Conservation (phyloP, 169 alveolate genomes). For the Plasmodium vivax region DNA sequence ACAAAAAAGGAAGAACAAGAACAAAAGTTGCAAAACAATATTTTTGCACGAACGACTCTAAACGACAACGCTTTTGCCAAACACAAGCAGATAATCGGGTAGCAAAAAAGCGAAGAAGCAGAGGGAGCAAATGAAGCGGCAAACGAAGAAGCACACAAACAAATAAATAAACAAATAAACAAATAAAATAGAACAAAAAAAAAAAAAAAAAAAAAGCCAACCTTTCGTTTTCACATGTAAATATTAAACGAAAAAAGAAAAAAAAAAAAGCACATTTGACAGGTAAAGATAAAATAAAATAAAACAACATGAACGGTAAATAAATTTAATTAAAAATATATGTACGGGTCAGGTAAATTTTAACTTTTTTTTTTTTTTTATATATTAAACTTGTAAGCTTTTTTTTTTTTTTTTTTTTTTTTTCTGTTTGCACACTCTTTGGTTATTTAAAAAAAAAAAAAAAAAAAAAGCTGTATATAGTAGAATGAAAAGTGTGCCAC, state of each 20-base stretch:
- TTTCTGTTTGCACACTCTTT: not conserved
- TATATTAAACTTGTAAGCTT: not conserved
- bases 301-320: not conserved
- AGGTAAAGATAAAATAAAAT: conserved; percentile 16
- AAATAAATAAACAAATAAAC: not conserved
- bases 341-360: conserved; percentile 22
- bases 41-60: not conserved
- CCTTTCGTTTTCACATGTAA: not conserved
- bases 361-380: conserved; percentile 3
- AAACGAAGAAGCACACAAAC: not conserved
- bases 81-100: not conserved
- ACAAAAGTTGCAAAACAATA: not conserved
- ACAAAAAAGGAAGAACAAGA: not conserved
- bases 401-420: too few relatives aligned
- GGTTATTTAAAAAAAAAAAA: conserved; percentile 15
- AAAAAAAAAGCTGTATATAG: conserved; percentile 19
- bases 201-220: conserved; percentile 9
- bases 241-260: conserved; percentile 14
- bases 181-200: conserved; percentile 22
- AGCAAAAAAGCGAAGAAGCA: not conserved
- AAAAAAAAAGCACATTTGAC: conserved; percentile 5
- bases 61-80: conserved; percentile 46
- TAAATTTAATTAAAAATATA: conserved; percentile 14
- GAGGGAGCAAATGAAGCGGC: not conserved
- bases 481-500: not conserved